Evolutionary conservation across 2,329 filamentous ascomycete genomes (phyloP), one percentile per base, ranked within the genome.

Genomic region (Colletotrichum destructivum): DNA sequence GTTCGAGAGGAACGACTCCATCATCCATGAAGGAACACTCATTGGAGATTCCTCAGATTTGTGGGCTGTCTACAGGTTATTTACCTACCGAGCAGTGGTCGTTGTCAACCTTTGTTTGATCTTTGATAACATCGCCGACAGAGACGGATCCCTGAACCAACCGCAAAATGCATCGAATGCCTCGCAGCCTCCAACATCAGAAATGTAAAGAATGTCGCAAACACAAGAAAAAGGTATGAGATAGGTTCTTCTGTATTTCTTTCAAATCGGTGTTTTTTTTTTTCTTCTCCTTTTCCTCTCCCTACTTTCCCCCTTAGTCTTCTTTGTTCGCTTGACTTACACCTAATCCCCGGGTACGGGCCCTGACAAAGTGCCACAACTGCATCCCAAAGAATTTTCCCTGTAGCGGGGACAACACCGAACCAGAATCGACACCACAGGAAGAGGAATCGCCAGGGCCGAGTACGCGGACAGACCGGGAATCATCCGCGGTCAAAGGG

Each of bases 161-260:
- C n/a, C 15, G 23, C 26, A 26, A 40, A 11, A 59, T 59, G 55
- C 55, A 44, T 44, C 55, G 55, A 42, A 6, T 59, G 11, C 55
- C 38, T 42, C 55, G 55, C 8, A 59, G 35, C 38, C 55, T 44
- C n/a, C 55, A 44, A 23, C 55, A 59, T n/a, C 35, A 42, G 38
- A 59, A 16, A 44, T 59, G 55, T 13, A 59, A 59, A 59, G 55
- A 59, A 16, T 59, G 55, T 13, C n/a, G 23, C 21, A 59, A 13
- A 6, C 2, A 21, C 6, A 59, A 59, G n/a, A 38, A 44, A 26
- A 44, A 59, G 55, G 38, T 59, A 23, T 16, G 38, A 42, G n/a
- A 59, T 3, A 46, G 16, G 8, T 9, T 16, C 44, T 35, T 2
- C 31, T 35, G 31, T 35, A 2, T 35, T 35, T 35, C 8, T 9